Evolutionary conservation across 2,329 filamentous ascomycete species (phyloP).

Genomic region (Furcasterigmium furcatum): DNA sequence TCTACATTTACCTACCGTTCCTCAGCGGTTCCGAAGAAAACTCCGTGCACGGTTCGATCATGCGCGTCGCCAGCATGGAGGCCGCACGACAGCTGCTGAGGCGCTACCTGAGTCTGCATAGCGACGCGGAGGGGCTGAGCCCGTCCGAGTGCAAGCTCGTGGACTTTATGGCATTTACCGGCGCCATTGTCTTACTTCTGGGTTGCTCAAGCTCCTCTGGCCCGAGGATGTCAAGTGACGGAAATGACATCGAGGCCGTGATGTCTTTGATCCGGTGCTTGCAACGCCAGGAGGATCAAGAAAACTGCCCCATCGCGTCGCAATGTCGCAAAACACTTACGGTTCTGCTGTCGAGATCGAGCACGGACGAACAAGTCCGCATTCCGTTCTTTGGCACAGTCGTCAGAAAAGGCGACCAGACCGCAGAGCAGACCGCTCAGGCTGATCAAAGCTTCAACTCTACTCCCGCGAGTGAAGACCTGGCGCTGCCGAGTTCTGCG

Average conservation of each 20-base stretch:
- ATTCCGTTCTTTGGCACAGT: slow-evolving; percentile 12
- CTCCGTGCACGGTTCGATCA: slow-evolving; percentile 30
- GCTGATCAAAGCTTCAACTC: not conserved
- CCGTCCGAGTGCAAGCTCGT: slow-evolving; percentile 41
- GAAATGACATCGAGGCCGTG: slow-evolving; percentile 8
- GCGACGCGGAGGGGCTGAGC: slow-evolving; percentile 19
- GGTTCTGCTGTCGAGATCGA: slow-evolving; percentile 4
- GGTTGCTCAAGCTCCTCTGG: slow-evolving; percentile 14
- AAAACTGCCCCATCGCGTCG: slow-evolving; percentile 9
- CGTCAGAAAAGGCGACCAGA: slow-evolving; percentile 8
- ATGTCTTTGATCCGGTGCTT: slow-evolving; percentile 4
- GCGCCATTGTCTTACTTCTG: slow-evolving; percentile 36
- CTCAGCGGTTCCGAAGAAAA: slow-evolving; percentile 25
- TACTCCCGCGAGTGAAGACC: slow-evolving; percentile 1
- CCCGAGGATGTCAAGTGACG: not conserved
- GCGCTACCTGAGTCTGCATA: slow-evolving; percentile 31
- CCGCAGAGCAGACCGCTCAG: slow-evolving; percentile 1
- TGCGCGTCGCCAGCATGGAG: slow-evolving; percentile 30
- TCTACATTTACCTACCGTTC: slow-evolving; percentile 41
- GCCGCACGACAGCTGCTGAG: slow-evolving; percentile 33
- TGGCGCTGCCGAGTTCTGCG: slow-evolving; percentile 5
- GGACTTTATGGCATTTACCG: slow-evolving; percentile 43
- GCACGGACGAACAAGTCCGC: not conserved
- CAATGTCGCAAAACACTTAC: slow-evolving; percentile 13
- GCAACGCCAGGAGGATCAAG: slow-evolving; percentile 3